Percentiles rank a stretch among this genome's conserved stretches.
Evolutionary conservation across 1,284 basidiomycete species (phyloP).

Genomic region (Marasmius tenuissimus): DNA sequence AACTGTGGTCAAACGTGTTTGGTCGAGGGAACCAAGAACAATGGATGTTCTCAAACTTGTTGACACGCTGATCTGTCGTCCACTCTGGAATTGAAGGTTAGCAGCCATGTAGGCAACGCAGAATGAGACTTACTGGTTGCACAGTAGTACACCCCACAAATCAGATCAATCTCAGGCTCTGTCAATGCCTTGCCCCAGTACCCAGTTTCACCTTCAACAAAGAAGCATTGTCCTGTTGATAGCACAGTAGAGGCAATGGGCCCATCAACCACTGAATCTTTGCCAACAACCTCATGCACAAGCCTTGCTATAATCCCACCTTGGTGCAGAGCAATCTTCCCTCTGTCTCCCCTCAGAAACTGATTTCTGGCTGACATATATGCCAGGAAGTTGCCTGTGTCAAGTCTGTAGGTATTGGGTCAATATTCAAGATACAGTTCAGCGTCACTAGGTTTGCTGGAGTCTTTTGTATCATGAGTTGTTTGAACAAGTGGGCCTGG

Average conservation of each 20-base stretch:
- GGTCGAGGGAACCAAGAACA: background rate
- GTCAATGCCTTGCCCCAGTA: background rate
- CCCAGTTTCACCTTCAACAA: background rate
- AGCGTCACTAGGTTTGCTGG: too few species aligned
- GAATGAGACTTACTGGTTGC: background rate
- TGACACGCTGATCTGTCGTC: background rate
- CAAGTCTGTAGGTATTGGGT: background rate
- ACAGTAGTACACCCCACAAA: background rate
- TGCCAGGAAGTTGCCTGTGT: background rate
- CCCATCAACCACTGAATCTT: background rate
- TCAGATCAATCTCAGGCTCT: background rate
- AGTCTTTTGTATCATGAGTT: background rate
- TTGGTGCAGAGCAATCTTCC: background rate
- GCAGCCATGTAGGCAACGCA: background rate
- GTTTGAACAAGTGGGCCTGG: background rate
- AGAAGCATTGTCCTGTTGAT: background rate
- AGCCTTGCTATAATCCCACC: background rate
- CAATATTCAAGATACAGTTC: background rate
- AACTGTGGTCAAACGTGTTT: background rate
- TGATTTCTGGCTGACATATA: background rate
- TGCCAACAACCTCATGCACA: background rate
- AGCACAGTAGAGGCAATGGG: background rate
- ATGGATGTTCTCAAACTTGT: background rate
- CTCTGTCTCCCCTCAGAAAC: background rate
- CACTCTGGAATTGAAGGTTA: background rate